phyloP scores from a whole-genome alignment of 2,329 filamentous ascomycete genomes.

The Exophiala aquamarina region DNA sequence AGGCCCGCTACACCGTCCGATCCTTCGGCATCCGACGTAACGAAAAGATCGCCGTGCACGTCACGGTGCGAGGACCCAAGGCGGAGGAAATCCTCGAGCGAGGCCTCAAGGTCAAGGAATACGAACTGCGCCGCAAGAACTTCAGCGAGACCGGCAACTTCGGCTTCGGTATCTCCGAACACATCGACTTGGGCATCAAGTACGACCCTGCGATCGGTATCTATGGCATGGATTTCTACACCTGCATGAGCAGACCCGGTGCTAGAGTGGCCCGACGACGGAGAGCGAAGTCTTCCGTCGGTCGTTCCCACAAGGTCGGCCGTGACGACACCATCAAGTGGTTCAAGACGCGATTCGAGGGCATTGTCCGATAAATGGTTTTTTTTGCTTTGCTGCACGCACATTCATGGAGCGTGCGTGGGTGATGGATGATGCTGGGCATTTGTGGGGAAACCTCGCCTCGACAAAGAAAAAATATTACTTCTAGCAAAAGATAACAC shows the following conservation, averaged over 20 bases:
- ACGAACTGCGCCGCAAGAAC: slow-evolving; percentile 99
- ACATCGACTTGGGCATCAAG: slow-evolving; percentile 99
- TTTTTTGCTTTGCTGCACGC: no score
- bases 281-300: slow-evolving; percentile 82
- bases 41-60: slow-evolving; percentile 99
- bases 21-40: slow-evolving; percentile 99
- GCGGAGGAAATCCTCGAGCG: slow-evolving; percentile 99
- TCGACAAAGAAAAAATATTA: no score
- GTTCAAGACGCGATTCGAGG: slow-evolving; percentile 96
- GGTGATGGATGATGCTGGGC: no score
- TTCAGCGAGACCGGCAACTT: slow-evolving; percentile 99
- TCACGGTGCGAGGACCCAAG: slow-evolving; percentile 98
- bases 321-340: slow-evolving; percentile 95
- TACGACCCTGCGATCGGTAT: slow-evolving; percentile 98
- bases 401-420: no score
- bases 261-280: slow-evolving; percentile 96
- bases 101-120: slow-evolving; percentile 99
- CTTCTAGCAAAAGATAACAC: no score
- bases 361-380: slow-evolving; percentile 84
- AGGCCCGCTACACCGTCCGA: slow-evolving; percentile 99
- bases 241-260: slow-evolving; percentile 99
- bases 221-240: slow-evolving; percentile 99
- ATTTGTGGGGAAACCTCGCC: no score
- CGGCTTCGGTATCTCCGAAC: slow-evolving; percentile 99
- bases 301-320: slow-evolving; percentile 88